These are phyloP conservation scores for Syzygium grande DNA, from an alignment of 345 rosid genomes.

Conservation along the genomic window DNA sequence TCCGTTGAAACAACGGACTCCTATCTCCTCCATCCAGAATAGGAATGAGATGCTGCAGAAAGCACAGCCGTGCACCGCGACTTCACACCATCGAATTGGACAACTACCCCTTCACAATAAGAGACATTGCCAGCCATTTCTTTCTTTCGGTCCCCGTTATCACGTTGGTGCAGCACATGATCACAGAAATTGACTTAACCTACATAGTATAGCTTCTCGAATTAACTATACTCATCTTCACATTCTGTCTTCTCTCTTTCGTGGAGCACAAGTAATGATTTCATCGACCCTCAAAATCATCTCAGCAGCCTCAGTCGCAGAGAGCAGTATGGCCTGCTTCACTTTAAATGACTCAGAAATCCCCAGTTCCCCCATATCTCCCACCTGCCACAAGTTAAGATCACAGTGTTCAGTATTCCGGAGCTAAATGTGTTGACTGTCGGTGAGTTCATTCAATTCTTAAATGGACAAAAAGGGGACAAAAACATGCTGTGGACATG, in stretches of 20 bases:
- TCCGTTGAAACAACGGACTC: not conserved
- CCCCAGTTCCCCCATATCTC: conserved; percentile 78
- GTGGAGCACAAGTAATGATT: conserved; percentile 42
- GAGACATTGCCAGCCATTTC: not conserved
- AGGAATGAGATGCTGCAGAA: not conserved
- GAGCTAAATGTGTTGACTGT: not conserved
- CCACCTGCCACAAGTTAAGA: conserved; percentile 37
- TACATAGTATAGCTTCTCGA: not conserved
- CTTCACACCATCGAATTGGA: not conserved
- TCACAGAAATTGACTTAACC: not conserved
- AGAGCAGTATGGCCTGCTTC: conserved; percentile 84
- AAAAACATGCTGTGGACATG: not conserved
- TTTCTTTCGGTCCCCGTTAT: not conserved
- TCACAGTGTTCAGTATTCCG: not conserved
- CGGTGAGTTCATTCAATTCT: not conserved
- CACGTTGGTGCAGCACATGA: not conserved
- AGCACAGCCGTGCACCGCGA: not conserved
- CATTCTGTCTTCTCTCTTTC: conserved; percentile 62
- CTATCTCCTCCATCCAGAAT: not conserved
- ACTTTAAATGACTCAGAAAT: conserved; percentile 91
- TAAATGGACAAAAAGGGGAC: not conserved
- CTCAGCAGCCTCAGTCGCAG: conserved; percentile 92
- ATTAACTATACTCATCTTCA: conserved; percentile 5
- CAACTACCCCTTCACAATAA: not conserved
- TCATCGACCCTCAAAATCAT: conserved; percentile 47